Base-by-base conservation (phyloP, 2,329 filamentous ascomycete genomes). In the Aspergillus quadrilineatus region DNA sequence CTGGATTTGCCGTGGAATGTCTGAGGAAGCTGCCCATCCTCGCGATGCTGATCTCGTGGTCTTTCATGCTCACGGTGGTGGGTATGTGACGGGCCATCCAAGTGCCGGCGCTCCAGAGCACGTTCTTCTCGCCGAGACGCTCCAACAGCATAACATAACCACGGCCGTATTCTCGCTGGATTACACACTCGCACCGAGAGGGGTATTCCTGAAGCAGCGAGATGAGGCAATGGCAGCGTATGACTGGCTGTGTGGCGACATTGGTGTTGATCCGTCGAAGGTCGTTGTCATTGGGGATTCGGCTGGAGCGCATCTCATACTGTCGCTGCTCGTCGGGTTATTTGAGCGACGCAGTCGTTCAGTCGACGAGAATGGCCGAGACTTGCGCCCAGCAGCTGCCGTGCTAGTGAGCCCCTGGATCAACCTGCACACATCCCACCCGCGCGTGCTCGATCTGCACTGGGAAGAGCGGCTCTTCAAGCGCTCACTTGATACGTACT, bases 181-280 rank as follows among this genome's bases (percentile, higher is more conserved):
- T 57, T 95, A 95, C 68, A 90, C 86, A 0, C 79, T 94, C 0
- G 88, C 91, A 0, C 89, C 89, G 1, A 87, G 91, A 60, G 80
- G 82, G 7, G 80, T 79, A 5, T 93, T 89, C 63, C 90, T 90
- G 1, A 84, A 79, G 3, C 90, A 94, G 71, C 74, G 92, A 6
- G 78, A 87, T 39, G 84, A 95, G 74, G 83, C 84, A 0, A 69
- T 89, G 2, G 79, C 82, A 36, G 89, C 86, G 0, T 94, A 93
- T 72, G 82, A 84, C 36, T 65, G 59, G 54, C 39, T 62, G 2
- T 6, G 43, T 6, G 26, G 30, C 2, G 56, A 57, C 10, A 14
- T 54, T 37, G 56, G 51, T 1, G 42, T 62, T 6, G 29, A 54
- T 43, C 17, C 37, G 4, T 48, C 53, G 17, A 59, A 39, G 28